Conservation (phyloP, 1,284 basidiomycete genomes). For the Cryptococcus sp. region DNA sequence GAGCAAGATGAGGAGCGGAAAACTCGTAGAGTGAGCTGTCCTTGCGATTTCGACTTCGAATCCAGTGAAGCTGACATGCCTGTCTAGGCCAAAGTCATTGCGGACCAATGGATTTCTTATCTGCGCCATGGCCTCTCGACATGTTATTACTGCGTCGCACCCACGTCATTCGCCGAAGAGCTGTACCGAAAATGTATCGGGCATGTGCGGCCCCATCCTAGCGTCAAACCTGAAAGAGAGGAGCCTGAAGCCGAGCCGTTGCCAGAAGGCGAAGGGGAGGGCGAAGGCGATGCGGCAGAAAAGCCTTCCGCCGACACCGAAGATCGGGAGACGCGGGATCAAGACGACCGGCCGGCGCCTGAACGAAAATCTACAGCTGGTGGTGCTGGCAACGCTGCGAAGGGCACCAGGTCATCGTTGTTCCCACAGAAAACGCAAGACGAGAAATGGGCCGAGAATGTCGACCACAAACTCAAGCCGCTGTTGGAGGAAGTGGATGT, state of each 20-base stretch:
- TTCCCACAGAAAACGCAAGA: conserved; percentile 58
- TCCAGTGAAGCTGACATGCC: neutral
- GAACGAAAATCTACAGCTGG: conserved; percentile 29
- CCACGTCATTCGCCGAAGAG: conserved; percentile 88
- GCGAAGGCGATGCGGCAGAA: conserved; percentile 1
- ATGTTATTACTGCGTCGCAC: conserved; percentile 90
- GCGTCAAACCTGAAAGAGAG: conserved; percentile 57
- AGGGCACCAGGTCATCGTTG: conserved; percentile 14
- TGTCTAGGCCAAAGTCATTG: conserved; percentile 36
- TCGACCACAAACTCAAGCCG: conserved; percentile 57
- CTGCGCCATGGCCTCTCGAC: conserved; percentile 47
- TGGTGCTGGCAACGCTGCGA: conserved; percentile 7
- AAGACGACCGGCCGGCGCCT: conserved; percentile 51
- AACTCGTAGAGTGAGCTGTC: conserved; percentile 30
- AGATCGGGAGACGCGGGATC: conserved; percentile 36
- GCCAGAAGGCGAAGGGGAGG: conserved; percentile 50
- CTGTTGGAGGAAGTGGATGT: conserved; percentile 69
- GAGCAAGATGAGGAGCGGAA: conserved; percentile 34
- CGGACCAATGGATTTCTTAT: conserved; percentile 47
- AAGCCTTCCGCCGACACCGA: conserved; percentile 11
- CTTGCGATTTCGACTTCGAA: neutral
- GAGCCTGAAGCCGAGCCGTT: conserved; percentile 56
- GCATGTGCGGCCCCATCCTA: conserved; percentile 64
- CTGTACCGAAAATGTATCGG: conserved; percentile 88
- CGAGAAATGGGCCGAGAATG: conserved; percentile 80